phyloP scores from a whole-genome alignment of 768 basidiomycete species.

The Suillus discolor region DNA sequence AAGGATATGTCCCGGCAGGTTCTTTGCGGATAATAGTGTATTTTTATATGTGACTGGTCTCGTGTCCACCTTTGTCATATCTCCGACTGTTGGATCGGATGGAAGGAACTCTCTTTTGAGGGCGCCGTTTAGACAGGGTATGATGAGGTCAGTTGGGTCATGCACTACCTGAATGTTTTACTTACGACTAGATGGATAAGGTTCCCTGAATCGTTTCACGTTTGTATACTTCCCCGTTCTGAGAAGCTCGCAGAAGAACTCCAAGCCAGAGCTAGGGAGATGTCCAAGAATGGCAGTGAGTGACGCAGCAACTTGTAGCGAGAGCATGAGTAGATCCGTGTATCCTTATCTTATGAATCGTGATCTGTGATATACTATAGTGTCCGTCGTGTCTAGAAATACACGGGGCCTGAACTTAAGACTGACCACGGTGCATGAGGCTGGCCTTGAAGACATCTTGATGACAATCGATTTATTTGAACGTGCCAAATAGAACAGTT shows the following conservation, averaged over 20 bases:
- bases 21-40: slow-evolving; percentile 3
- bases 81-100: background rate
- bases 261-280: background rate
- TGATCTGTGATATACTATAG: too few species aligned
- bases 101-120: slow-evolving; percentile 1
- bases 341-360: background rate
- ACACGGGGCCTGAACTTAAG: too few species aligned
- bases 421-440: background rate
- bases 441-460: too few species aligned
- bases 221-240: slow-evolving; percentile 5
- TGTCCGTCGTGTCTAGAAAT: too few species aligned
- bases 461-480: background rate
- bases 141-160: background rate
- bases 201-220: slow-evolving; percentile 6
- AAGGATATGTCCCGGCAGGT: slow-evolving; percentile 7
- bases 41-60: slow-evolving; percentile 7
- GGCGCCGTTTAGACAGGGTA: slow-evolving; percentile 1
- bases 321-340: background rate
- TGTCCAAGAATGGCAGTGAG: background rate
- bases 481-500: background rate
- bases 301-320: background rate
- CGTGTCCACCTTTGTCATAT: slow-evolving; percentile 6
- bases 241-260: slow-evolving; percentile 1
- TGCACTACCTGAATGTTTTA: background rate
- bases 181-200: background rate